Evolutionary conservation across 176 grass and related monocot genomes (phyloP), one percentile per base, ranked within the genome.

Genomic region (Coix lacrymajobi): DNA sequence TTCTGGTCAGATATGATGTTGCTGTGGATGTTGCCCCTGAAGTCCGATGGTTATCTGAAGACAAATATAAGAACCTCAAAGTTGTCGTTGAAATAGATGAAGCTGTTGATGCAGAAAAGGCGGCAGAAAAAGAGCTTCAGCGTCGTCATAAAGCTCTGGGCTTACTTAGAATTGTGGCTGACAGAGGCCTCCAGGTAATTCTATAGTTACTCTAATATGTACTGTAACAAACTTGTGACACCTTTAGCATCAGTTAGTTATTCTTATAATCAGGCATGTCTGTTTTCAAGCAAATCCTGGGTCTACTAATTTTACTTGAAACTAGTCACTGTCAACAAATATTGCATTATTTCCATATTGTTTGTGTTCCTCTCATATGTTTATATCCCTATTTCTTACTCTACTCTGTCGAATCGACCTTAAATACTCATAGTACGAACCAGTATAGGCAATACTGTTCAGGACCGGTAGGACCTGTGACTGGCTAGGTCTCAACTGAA

Each of bases 61-160:
- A 91, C 46, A 96, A 95, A 84, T 96, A 99, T 80, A 99, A 92
- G 78, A 91, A 93, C 67, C 69, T 96, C 70, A 99, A 99, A 83
- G 90, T 99, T 79, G 58, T 99, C 38, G 89, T 98, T 75, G 96
- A 99, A 85, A 90, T 99, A 91, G 93, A 93, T 79, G 89, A 90
- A 57, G 83, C 81, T 77, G 68, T 99, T 86, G 78, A 95, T 63
- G 93, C 93, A 26, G 75, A 93, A 93, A 93, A 84, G 40, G 89
- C 89, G 46, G 70, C 87, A 32, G 85, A 93, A 56, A 85, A 65
- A 72, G 96, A 99, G 88, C 84, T 96, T 83, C 84, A 79, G 30
- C 83, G 87, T 10, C 93, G 91, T 60, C 87, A 93, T 81, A 99
- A 92, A 92, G 67, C 87, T 88, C 93, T 99, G 8, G 96, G 93